Evolutionary conservation across 352 stramenopile species (phyloP).

Genomic region (Globisporangium polare): DNA sequence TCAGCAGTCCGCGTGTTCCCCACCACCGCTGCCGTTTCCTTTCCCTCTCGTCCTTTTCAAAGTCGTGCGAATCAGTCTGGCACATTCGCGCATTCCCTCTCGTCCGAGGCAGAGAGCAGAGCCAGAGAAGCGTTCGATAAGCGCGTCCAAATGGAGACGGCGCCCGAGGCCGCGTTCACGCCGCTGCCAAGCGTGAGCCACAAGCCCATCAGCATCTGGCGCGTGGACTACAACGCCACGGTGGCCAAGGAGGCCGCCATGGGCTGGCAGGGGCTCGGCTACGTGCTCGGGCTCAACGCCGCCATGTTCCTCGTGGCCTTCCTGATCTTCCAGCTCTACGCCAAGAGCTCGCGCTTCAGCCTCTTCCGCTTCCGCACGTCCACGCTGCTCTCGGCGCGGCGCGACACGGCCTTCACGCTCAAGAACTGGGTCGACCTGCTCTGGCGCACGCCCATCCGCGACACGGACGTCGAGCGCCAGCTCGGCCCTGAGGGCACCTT

Average conservation of each 20-base stretch:
- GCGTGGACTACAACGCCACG: constrained; percentile 79
- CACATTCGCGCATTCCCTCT: neutral
- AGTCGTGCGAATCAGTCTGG: constrained; percentile 2
- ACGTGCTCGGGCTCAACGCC: constrained; percentile 68
- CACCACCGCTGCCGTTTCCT: neutral
- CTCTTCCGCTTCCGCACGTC: constrained; percentile 65
- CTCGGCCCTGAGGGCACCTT: constrained; percentile 79
- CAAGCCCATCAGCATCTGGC: constrained; percentile 57
- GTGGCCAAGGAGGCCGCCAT: constrained; percentile 67
- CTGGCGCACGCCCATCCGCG: constrained; percentile 66
- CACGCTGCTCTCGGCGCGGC: constrained; percentile 32
- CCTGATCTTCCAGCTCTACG: constrained; percentile 60
- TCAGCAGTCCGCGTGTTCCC: neutral
- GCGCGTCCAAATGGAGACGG: neutral
- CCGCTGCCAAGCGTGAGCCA: constrained; percentile 12
- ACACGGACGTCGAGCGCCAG: constrained; percentile 54
- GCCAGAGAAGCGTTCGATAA: neutral
- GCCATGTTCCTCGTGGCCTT: constrained; percentile 64
- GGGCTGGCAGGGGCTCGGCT: constrained; percentile 78
- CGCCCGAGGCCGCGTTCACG: constrained; percentile 2
- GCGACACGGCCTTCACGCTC: constrained; percentile 44
- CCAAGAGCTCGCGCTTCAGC: constrained; percentile 63
- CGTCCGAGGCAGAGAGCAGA: neutral
- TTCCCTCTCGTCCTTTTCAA: neutral
- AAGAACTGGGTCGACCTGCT: constrained; percentile 61